Base-by-base conservation (phyloP, 2,329 filamentous ascomycete species). In the Aspergillus brunneoviolaceus region DNA sequence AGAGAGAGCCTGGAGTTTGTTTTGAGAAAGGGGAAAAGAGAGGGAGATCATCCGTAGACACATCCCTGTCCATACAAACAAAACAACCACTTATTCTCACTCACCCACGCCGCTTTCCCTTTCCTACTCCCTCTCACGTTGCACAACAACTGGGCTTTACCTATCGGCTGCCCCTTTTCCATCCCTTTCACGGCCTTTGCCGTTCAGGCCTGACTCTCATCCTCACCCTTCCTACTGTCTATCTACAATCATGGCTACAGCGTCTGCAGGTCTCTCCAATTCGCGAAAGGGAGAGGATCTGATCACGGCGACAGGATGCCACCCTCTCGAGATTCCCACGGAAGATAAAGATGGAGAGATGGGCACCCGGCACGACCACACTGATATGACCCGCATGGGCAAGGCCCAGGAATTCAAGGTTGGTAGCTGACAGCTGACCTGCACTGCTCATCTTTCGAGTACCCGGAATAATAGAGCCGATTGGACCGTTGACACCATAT, bases 381-480 rank as follows among this genome's bases (percentile, higher is more conserved):
- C 59, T 59, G 71, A 73, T 35, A 73, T 73, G 71, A 60, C 60
- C 5, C 71, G 71, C 11, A 72, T 73, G 70, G 70, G 71, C 23
- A 73, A 72, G 53, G 56, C 64, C 4, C 70, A 72, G 47, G 67
- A 72, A 49, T 62, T 74, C n/a, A 73, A 68, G 63, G 69, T 67
- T 57, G 21, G 51, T 62, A 35, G 4, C 27, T 29, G 27, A 29
- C 33, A 35, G 33, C 11, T 35, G 11, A 35, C 11, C 5, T 16
- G 9, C 33, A 4, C 33, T 35, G 5, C 21, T 5, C 4, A n/a
- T 29, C 10, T 7, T 51, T 21, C 4, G 11, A 35, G 2, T 9
- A 19, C 9, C 9, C 39, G 3, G 9, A 23, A 9, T 10, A 4
- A 11, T 45, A 21, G 23, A 5, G 9, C 14, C 16, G 5, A n/a